Percentiles rank a stretch among this genome's conserved stretches.
These are phyloP conservation scores for Scheffersomyces cryptocercus DNA, from an alignment of 1,139 yeast species.

Conservation along the genomic window DNA sequence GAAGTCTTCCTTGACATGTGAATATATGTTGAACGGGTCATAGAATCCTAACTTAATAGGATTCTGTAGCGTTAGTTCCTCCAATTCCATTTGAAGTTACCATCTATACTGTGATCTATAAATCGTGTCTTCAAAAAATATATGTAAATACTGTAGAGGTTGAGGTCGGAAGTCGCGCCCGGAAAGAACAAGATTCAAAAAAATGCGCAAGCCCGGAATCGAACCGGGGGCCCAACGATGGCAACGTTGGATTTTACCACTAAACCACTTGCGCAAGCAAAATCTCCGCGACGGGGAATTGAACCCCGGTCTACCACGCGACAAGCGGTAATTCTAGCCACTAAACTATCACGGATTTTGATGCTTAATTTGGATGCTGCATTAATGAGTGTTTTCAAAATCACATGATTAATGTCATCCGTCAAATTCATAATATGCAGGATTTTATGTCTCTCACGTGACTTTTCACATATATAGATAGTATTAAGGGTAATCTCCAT, in stretches of 20 bases:
- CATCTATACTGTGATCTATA: background rate
- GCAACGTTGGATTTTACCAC: slow-evolving; percentile 15
- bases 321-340: slow-evolving; percentile 51
- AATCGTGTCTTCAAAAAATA: background rate
- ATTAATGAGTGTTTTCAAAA: too few relatives aligned
- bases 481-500: too few relatives aligned
- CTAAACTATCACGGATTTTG: slow-evolving; percentile 47
- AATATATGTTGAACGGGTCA: slow-evolving; percentile 79
- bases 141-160: background rate
- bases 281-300: slow-evolving; percentile 68
- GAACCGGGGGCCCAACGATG: slow-evolving; percentile 17
- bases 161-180: background rate
- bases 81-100: slow-evolving; percentile 1
- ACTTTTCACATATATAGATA: background rate
- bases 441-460: background rate
- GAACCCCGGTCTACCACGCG: slow-evolving; percentile 73
- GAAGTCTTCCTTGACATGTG: slow-evolving; percentile 54
- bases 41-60: slow-evolving; percentile 65
- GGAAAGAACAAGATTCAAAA: background rate
- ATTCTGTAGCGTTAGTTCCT: slow-evolving; percentile 18
- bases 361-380: too few relatives aligned
- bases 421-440: background rate
- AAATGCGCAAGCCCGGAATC: slow-evolving; percentile 14
- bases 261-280: slow-evolving; percentile 15
- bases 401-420: background rate